Conservation (phyloP, 2,329 filamentous ascomycete genomes). For the Biscogniauxia mediterranea region DNA sequence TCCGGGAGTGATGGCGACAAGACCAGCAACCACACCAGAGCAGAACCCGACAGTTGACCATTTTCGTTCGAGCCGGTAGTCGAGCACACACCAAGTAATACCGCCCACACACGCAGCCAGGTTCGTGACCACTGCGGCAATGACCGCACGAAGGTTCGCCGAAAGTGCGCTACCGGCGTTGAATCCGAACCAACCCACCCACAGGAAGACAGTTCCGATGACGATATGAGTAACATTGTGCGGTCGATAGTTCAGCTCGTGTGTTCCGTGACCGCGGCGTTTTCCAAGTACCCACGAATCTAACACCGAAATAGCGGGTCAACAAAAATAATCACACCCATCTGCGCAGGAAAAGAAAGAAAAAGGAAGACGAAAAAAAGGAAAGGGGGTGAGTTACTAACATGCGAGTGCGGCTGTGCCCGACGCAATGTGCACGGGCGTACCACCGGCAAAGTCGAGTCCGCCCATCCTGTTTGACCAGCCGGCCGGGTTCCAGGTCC, state of each 20-base stretch:
- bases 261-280: conserved; percentile 77
- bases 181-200: conserved; percentile 96
- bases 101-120: conserved; percentile 80
- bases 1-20: conserved; percentile 85
- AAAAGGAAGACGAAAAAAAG: not conserved
- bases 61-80: conserved; percentile 85
- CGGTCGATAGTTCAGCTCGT: conserved; percentile 86
- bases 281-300: conserved; percentile 89
- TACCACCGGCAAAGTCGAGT: conserved; percentile 86
- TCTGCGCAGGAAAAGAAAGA: not conserved
- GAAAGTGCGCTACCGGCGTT: conserved; percentile 81
- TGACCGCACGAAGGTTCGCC: conserved; percentile 80
- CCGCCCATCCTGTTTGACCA: conserved; percentile 80
- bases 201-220: conserved; percentile 88
- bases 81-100: conserved; percentile 84
- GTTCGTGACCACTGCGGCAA: conserved; percentile 85
- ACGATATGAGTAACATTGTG: conserved; percentile 94
- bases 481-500: conserved; percentile 85
- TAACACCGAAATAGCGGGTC: conserved; percentile 10
- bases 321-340: conserved; percentile 3
- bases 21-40: conserved; percentile 81
- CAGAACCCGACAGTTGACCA: conserved; percentile 95
- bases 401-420: conserved; percentile 79
- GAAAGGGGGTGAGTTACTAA: conserved; percentile 18
- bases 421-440: conserved; percentile 84